Evolutionary conservation across 2,329 filamentous ascomycete species (phyloP).

Genomic region (Sclerotinia nivalis): DNA sequence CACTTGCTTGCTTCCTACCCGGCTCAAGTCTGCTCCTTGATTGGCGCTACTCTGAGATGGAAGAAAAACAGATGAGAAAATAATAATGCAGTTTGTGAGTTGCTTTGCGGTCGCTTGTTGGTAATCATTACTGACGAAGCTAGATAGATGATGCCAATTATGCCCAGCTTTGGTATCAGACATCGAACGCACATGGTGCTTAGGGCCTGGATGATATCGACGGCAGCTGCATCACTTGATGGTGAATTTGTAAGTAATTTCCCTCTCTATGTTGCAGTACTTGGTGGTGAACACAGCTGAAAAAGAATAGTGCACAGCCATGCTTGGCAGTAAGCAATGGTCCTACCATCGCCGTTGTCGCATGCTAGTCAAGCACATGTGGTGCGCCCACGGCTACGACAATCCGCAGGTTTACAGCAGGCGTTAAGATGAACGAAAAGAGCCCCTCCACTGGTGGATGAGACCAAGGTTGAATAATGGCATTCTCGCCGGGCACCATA

Average conservation of each 20-base stretch:
- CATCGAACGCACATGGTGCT: background rate
- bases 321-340: background rate
- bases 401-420: background rate
- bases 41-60: background rate
- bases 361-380: background rate
- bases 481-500: background rate
- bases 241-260: background rate
- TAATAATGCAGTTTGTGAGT: background rate
- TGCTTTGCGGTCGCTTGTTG: background rate
- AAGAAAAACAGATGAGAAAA: no score
- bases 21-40: background rate
- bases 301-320: background rate
- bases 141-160: background rate
- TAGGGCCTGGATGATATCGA: no score
- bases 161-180: background rate
- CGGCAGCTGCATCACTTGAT: background rate
- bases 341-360: background rate
- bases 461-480: no score
- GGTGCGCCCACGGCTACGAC: background rate
- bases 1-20: background rate
- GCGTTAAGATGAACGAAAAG: no score
- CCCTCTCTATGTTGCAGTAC: background rate
- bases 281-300: background rate
- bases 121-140: background rate
- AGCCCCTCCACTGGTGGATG: background rate